Evolutionary conservation across 225 moss, liverwort and hornwort species (phyloP), one percentile per base, ranked within the genome.

Genomic region (Anthoceros angustus): DNA sequence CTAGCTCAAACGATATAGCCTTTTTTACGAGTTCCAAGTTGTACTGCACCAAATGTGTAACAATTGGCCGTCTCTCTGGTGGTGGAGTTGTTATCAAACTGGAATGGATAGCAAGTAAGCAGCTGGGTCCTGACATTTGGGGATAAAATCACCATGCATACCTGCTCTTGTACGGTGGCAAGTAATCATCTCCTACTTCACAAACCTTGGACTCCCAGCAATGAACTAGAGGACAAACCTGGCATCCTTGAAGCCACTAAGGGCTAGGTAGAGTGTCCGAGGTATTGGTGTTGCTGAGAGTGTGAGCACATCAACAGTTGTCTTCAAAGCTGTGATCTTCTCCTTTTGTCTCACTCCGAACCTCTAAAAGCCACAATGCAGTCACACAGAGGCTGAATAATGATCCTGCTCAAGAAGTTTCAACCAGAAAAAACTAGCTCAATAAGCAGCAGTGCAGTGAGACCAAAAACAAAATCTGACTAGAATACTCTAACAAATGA

Each of bases 251-350:
- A 93, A 93, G 12, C 93, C 93, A 74, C 86, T 93, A 46, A 93
- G 82, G 25, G 93, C 93, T 49, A 93, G 69, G 48, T 90, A 93
- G 10, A 93, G 70, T 6, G 93, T 93, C n/a, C 93, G 89, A 61
- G 93, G 93, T n/a, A 93, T 93, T 50, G 93, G 93, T 63, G 93
- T 93, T 11, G 93, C 93, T 40, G 93, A 90, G 14, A 93, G 71
- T 25, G 93, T 93, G 24, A 93, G 84, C 63, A 93, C 93, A 74
- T 93, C 93, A 12, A 93, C 90, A n/a, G 87, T 73, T 7, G 90
- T 87, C 75, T 86, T 93, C 63, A 93, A 32, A 20, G 87, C 84
- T 2, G 87, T 84, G 63, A 93, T 90, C 38, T 81, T 82, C 74
- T 89, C 93, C 68, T 93, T 93, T 76, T 93, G 93, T 69, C 85